Percentiles rank a stretch among this genome's conserved stretches.
Evolutionary conservation across 2,329 filamentous ascomycete genomes (phyloP).

Genomic region (Pseudogymnoascus sp.): DNA sequence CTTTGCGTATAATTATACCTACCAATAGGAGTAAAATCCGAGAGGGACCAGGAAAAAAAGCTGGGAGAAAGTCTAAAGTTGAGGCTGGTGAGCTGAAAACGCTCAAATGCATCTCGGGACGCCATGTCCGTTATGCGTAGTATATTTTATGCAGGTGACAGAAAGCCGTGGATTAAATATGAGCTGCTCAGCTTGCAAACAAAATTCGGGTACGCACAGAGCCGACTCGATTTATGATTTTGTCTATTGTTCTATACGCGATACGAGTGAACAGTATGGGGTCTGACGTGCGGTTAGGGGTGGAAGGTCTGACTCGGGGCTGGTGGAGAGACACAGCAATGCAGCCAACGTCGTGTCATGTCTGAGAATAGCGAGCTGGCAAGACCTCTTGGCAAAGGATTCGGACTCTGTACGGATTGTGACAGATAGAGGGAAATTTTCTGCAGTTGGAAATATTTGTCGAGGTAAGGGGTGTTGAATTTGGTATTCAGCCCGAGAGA

Average conservation of each 20-base stretch:
- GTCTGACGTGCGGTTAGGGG: neutral
- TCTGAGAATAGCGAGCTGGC: neutral
- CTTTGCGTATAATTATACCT: slow-evolving; percentile 6
- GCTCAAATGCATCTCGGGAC: neutral
- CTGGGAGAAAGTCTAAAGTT: neutral
- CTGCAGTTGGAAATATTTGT: neutral
- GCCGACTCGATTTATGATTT: neutral
- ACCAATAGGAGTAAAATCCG: neutral
- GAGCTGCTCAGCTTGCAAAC: neutral
- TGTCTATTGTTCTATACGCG: neutral
- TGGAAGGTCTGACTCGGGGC: neutral
- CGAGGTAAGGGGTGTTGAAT: neutral
- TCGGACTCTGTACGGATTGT: neutral
- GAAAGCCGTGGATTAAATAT: neutral
- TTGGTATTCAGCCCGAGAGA: neutral
- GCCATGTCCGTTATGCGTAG: neutral
- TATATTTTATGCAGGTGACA: neutral
- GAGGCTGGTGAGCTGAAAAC: neutral
- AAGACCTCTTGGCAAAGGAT: neutral
- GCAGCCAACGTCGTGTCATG: neutral
- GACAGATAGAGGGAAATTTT: neutral
- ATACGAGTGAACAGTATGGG: neutral
- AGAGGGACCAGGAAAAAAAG: neutral
- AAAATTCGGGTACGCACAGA: neutral
- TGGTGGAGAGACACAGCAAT: neutral